phyloP scores from a whole-genome alignment of 345 rosid species.

The Hibiscus tridactylites region DNA sequence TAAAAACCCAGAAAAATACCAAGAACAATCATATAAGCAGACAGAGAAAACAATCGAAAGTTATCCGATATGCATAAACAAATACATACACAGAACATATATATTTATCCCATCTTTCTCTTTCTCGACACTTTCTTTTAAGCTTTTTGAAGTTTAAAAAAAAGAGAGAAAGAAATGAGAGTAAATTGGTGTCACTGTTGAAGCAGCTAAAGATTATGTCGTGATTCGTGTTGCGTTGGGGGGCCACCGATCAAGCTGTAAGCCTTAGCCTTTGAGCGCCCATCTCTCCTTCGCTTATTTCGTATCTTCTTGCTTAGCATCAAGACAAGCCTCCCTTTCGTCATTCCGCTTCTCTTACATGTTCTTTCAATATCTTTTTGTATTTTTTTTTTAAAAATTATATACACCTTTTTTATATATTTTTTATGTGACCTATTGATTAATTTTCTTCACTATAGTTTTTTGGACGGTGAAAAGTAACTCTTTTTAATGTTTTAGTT shows the following conservation, averaged over 20 bases:
- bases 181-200: constrained; percentile 4
- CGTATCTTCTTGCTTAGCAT: constrained; percentile 15
- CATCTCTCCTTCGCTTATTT: constrained; percentile 23
- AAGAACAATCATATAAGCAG: constrained; percentile 10
- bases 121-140: not conserved
- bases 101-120: not conserved
- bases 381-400: not conserved
- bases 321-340: constrained; percentile 17
- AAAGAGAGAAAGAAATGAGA: too few relatives aligned
- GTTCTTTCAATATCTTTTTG: not conserved
- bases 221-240: constrained; percentile 7
- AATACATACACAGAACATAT: not conserved
- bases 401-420: not conserved
- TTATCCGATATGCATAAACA: not conserved
- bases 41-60: constrained; percentile 25
- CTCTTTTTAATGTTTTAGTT: not conserved
- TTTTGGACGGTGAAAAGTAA: not conserved
- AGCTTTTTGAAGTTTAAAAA: not conserved
- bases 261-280: constrained; percentile 12
- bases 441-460: not conserved
- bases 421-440: not conserved
- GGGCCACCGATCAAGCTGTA: constrained; percentile 13
- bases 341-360: constrained; percentile 3
- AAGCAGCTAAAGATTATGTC: constrained; percentile 10
- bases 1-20: constrained; percentile 3